These are phyloP conservation scores for Polytrichum formosum DNA, from an alignment of 225 moss, liverwort and hornwort species.

Conservation along the genomic window DNA sequence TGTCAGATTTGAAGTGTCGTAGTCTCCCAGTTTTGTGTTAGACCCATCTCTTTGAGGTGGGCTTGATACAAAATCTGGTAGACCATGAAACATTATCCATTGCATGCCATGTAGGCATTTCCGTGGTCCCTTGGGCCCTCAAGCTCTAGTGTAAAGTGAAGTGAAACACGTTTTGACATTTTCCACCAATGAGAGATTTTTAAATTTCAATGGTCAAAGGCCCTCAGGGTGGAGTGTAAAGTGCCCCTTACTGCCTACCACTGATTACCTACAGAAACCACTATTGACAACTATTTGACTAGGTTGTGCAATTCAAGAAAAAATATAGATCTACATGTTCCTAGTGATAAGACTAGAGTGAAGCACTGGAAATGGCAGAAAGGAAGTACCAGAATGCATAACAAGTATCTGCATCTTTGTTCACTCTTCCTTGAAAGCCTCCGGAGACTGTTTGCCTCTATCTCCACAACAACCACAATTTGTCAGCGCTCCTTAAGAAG, in stretches of 20 bases:
- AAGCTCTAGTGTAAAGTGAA: too few relatives aligned
- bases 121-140: too few relatives aligned
- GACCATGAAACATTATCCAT: too few relatives aligned
- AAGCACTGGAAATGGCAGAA: background rate
- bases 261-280: background rate
- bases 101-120: too few relatives aligned
- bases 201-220: too few relatives aligned
- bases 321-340: background rate
- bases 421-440: slow-evolving; percentile 92
- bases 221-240: too few relatives aligned
- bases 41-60: too few relatives aligned
- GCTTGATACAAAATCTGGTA: too few relatives aligned
- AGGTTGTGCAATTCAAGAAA: background rate
- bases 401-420: slow-evolving; percentile 91
- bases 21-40: too few relatives aligned
- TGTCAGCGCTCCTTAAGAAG: slow-evolving; percentile 1
- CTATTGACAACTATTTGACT: background rate
- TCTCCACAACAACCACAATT: slow-evolving; percentile 14
- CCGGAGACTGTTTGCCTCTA: slow-evolving; percentile 72
- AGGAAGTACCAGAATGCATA: slow-evolving; percentile 90
- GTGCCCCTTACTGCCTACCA: background rate
- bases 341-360: background rate
- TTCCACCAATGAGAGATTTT: too few relatives aligned
- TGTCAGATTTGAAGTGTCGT: too few relatives aligned
- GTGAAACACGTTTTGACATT: too few relatives aligned